A percentile compares a stretch with the other conserved stretches of the same genome.
Evolutionary conservation across 495 filamentous ascomycete genomes (phyloP).

Genomic region (Penicillium cataractarum): DNA sequence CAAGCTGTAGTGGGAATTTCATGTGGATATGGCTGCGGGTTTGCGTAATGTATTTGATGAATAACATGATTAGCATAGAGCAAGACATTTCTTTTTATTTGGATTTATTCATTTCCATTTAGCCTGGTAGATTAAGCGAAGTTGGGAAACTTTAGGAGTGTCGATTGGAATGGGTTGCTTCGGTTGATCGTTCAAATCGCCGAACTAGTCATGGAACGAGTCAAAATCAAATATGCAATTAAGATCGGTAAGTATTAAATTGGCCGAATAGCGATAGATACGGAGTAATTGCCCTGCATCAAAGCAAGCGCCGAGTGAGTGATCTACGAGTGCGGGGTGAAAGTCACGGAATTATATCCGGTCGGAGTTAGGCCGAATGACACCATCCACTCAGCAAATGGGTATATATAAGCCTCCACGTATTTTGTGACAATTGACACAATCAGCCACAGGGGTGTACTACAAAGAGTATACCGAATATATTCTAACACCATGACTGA

Average conservation of each 20-base stretch:
- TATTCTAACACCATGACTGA: conserved; percentile 9
- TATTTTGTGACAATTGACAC: neutral
- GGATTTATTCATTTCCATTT: neutral
- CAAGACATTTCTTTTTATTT: neutral
- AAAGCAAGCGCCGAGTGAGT: neutral
- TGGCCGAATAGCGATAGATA: neutral
- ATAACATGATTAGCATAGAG: neutral
- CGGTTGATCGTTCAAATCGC: neutral
- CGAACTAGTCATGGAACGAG: neutral
- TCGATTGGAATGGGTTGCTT: neutral
- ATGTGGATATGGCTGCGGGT: neutral
- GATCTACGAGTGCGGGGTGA: neutral
- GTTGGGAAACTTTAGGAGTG: neutral
- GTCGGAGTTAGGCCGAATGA: conserved; percentile 30
- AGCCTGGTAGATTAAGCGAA: neutral
- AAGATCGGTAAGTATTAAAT: neutral
- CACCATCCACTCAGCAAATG: conserved; percentile 29
- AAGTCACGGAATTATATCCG: conserved; percentile 29
- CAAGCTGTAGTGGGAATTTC: conserved; percentile 41
- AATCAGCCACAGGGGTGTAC: neutral
- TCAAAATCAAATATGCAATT: neutral
- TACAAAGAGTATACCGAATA: neutral
- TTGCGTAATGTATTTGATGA: conserved; percentile 4
- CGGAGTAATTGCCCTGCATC: neutral
- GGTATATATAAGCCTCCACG: conserved; percentile 24